phyloP scores from a whole-genome alignment of 2,329 filamentous ascomycete species.

The Aspergillus ruber region DNA sequence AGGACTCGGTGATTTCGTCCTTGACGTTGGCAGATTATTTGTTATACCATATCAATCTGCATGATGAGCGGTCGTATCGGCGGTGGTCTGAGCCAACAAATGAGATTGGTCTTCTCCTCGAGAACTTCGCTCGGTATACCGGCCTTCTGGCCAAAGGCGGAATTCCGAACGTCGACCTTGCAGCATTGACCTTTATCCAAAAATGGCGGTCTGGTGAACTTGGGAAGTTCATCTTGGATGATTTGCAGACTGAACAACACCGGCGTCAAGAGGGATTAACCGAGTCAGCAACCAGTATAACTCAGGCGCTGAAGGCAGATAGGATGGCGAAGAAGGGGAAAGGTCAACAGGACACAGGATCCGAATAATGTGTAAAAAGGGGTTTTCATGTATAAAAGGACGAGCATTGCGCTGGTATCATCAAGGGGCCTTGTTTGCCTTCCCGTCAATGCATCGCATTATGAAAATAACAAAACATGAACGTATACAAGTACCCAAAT shows the following conservation, averaged over 20 bases:
- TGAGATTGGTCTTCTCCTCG: slow-evolving; percentile 67
- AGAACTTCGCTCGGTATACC: slow-evolving; percentile 63
- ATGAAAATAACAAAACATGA: slow-evolving; percentile 9
- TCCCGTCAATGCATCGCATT: slow-evolving; percentile 10
- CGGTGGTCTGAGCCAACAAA: slow-evolving; percentile 70
- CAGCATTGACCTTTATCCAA: slow-evolving; percentile 74
- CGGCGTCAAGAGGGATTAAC: slow-evolving; percentile 35
- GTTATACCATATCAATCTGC: slow-evolving; percentile 72
- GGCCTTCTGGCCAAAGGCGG: slow-evolving; percentile 73
- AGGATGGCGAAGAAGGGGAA: slow-evolving; percentile 24
- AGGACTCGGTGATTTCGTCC: slow-evolving; percentile 74
- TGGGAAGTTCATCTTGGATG: slow-evolving; percentile 73
- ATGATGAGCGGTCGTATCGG: slow-evolving; percentile 56
- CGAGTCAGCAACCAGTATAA: slow-evolving; percentile 34
- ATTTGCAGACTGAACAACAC: slow-evolving; percentile 58
- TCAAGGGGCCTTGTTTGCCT: slow-evolving; percentile 8
- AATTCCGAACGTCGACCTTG: slow-evolving; percentile 60
- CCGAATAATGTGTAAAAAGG: slow-evolving; percentile 14
- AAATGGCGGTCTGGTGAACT: slow-evolving; percentile 73
- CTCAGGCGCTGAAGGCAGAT: slow-evolving; percentile 37
- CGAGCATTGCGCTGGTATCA: slow-evolving; percentile 13
- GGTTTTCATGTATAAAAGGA: slow-evolving; percentile 16
- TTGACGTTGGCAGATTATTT: slow-evolving; percentile 83
- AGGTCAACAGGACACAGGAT: slow-evolving; percentile 9
- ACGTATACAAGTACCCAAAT: slow-evolving; percentile 12